Evolutionary conservation across 2,329 filamentous ascomycete species (phyloP), one percentile per base, ranked within the genome.

Genomic region (Phaeosphaeria sp.): DNA sequence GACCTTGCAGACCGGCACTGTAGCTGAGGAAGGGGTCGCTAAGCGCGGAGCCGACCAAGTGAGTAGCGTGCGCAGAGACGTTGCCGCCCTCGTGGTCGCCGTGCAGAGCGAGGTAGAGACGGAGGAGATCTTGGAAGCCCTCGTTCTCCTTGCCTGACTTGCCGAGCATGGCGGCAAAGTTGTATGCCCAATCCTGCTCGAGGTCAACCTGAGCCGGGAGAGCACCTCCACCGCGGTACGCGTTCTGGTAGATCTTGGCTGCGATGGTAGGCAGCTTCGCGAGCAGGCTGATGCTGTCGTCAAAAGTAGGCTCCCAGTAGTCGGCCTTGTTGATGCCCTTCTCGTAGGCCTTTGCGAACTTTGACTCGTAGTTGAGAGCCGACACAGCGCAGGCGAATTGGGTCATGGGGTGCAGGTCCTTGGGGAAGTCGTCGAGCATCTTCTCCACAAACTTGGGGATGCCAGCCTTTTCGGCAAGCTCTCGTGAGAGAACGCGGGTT

Each of bases 21-120:
- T 98, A 98, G 73, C 92, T 95, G 63, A 99, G 86, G 86, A 95
- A 98, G 5, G 94, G 92, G 72, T 98, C 95, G 72, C 91, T 95
- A 55, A 99, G 87, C 20, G 95, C 95, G 68, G 91, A 96, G 51
- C 95, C 95, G 55, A 99, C 95, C 40, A 99, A 84, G 78, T 99
- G 95, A 7, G 95, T 98, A 25, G 95, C 82, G 77, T 99, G 95
- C 0, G 95, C 95, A 40, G 93, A 97, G 62, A 99, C 95, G 71
- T 99, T 99, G 57, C 95, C 95, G 61, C 95, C 95, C 81, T 99
- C 95, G 81, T 99, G 95, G 79, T 99, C 95, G 63, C 95, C 95
- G 80, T 99, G 95, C 5, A 99, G 89, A 49, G 95, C 94, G 22
- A 99, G 88, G 80, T 99, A 99, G 30, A 99, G 83, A 68, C 95